These are phyloP conservation scores for Passiflora organensis DNA, from an alignment of 345 rosid genomes.

Conservation along the genomic window DNA sequence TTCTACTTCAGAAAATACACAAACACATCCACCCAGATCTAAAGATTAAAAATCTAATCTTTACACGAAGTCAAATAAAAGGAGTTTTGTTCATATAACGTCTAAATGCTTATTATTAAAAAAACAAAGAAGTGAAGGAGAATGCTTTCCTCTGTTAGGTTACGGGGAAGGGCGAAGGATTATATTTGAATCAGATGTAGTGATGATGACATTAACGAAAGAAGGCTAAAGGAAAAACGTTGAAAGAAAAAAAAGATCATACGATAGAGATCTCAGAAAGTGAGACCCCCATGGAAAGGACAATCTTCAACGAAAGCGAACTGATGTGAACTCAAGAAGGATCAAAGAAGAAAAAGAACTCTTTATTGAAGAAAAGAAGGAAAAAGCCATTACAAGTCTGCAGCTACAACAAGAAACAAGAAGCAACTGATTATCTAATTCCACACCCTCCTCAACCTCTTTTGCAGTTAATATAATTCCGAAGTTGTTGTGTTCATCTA, in stretches of 20 bases:
- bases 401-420: too few relatives aligned
- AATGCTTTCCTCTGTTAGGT: neutral
- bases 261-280: slow-evolving; percentile 13
- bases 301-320: neutral
- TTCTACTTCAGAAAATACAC: neutral
- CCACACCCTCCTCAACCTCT: too few relatives aligned
- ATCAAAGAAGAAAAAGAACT: too few relatives aligned
- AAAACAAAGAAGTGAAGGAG: slow-evolving; percentile 1
- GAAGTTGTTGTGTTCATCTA: too few relatives aligned
- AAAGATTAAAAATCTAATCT: neutral
- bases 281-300: slow-evolving; percentile 7
- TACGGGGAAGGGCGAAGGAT: slow-evolving; percentile 2
- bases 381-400: too few relatives aligned
- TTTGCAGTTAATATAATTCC: too few relatives aligned
- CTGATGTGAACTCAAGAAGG: too few relatives aligned
- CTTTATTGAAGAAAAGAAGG: too few relatives aligned
- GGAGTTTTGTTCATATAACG: slow-evolving; percentile 10
- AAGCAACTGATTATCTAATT: too few relatives aligned
- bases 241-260: slow-evolving; percentile 1
- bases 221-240: too few relatives aligned
- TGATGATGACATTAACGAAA: slow-evolving; percentile 17
- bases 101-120: slow-evolving; percentile 1
- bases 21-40: slow-evolving; percentile 16
- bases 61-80: neutral
- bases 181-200: slow-evolving; percentile 11